Evolutionary conservation across 2,329 filamentous ascomycete species (phyloP), one percentile per base, ranked within the genome.

Genomic region (Alternaria sp.): DNA sequence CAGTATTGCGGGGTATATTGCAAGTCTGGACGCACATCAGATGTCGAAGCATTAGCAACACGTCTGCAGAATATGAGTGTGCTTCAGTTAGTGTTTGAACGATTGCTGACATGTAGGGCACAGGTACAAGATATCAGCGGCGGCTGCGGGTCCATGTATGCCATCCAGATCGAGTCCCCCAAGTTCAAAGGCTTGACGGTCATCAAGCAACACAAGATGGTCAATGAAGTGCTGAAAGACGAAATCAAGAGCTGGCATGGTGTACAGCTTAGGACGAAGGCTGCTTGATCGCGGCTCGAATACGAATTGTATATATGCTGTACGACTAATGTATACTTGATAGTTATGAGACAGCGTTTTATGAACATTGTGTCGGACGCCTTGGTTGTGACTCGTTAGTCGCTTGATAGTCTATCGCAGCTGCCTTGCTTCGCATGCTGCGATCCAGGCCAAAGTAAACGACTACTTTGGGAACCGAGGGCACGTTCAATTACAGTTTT

Each of bases 81-180:
- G 28, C 8, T 36, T 52, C 49, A 5, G 21, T 25, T 23, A 40
- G 30, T 52, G 8, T 17, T 4, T 17, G 8, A 23, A 60, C 4
- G 11, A 15, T 50, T 36, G 64, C 72, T 75, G 54, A 74, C 65
- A 51, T 23, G n/a, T 43, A 43, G 40, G 47, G 30, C 28, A 54
- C 79, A 89, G 79, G 91, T 96, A 10, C 90, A 91, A 77, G 92
- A 96, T 81, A 88, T 96, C 55, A 93, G 90, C 23, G 92, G 93
- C 62, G 92, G 92, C 28, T 96, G 92, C 81, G 92, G 92, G 10
- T 92, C 89, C 75, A 96, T 96, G 93, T 96, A 96, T 81, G 90
- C 89, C 59, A 90, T 96, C 69, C 90, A 94, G 73, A 89, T 96
- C 67, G 86, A 89, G 51, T 92, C 90, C 8, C 85, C 88, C 50